phyloP scores from a whole-genome alignment of 2,329 filamentous ascomycete genomes.

The Fonsecaea erecta region DNA sequence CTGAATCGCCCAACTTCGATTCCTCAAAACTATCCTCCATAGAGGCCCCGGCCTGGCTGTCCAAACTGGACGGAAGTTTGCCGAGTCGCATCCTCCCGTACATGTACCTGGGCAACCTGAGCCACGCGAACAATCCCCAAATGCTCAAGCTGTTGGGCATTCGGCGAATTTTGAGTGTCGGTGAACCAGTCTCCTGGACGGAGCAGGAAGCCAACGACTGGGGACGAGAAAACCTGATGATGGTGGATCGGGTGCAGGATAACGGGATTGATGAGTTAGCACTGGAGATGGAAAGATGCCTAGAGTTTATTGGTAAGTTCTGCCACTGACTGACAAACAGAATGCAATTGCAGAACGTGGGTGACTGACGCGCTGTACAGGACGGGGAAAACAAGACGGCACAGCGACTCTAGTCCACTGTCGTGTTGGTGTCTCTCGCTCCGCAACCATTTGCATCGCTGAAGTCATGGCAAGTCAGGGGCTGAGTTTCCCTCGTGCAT shows the following conservation, averaged over 20 bases:
- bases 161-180: constrained; percentile 84
- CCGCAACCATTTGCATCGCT: constrained; percentile 97
- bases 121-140: constrained; percentile 91
- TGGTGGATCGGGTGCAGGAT: constrained; percentile 86
- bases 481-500: constrained; percentile 86
- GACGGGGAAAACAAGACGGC: constrained; percentile 74
- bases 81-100: constrained; percentile 89
- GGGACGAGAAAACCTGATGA: constrained; percentile 77
- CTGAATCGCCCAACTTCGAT: constrained; percentile 64
- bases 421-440: constrained; percentile 91
- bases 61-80: constrained; percentile 83
- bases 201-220: constrained; percentile 72
- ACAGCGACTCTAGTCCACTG: constrained; percentile 94
- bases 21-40: constrained; percentile 33
- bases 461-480: constrained; percentile 86
- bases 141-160: constrained; percentile 81
- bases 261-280: constrained; percentile 94
- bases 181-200: constrained; percentile 83
- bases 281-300: constrained; percentile 79
- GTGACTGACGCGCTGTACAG: constrained; percentile 53
- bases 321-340: neutral
- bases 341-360: constrained; percentile 7
- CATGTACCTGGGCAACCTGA: constrained; percentile 93
- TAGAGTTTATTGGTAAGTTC: constrained; percentile 86
- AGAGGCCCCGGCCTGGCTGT: constrained; percentile 75